Percentiles rank a stretch among this genome's conserved stretches.
Evolutionary conservation across 208 protist species (phyloP).

Genomic region (Leishmania arabica): DNA sequence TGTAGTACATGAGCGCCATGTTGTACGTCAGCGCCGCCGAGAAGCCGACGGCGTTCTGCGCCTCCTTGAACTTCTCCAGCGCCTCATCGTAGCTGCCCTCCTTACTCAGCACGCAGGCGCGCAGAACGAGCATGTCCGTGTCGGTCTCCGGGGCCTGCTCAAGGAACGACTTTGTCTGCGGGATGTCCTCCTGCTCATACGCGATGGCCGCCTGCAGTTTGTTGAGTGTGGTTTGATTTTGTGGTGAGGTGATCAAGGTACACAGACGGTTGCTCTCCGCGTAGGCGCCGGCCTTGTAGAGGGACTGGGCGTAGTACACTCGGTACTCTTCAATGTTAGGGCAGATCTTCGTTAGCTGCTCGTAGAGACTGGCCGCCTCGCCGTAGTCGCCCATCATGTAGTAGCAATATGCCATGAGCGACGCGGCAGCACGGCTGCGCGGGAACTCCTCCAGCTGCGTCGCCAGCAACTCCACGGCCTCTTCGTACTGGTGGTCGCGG

Average conservation of each 20-base stretch:
- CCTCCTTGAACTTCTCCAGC: conserved; percentile 93
- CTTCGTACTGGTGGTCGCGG: conserved; percentile 93
- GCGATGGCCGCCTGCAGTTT: conserved; percentile 93
- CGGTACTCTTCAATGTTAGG: conserved; percentile 95
- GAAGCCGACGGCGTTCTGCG: conserved; percentile 89
- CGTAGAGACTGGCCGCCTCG: conserved; percentile 87
- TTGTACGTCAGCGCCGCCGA: conserved; percentile 96
- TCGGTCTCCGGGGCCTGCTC: conserved; percentile 85
- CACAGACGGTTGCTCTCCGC: conserved; percentile 87
- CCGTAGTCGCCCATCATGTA: conserved; percentile 95
- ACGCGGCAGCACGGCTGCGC: conserved; percentile 95
- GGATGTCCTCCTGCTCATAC: conserved; percentile 94
- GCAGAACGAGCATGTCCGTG: conserved; percentile 87
- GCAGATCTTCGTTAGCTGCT: conserved; percentile 91
- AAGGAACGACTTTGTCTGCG: conserved; percentile 89
- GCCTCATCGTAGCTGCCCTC: conserved; percentile 95
- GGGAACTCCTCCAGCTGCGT: conserved; percentile 94
- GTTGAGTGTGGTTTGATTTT: conserved; percentile 75
- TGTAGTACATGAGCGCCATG: conserved; percentile 96
- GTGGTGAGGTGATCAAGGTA: conserved; percentile 81
- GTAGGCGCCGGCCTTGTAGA: conserved; percentile 95
- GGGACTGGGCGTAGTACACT: conserved; percentile 95
- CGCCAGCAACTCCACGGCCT: conserved; percentile 91
- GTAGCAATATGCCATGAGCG: conserved; percentile 96
- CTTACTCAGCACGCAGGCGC: conserved; percentile 90